A percentile compares a stretch with the other conserved stretches of the same genome.
phyloP scores from a whole-genome alignment of 2,329 filamentous ascomycete species.

The Arthrobotrys conoides region DNA sequence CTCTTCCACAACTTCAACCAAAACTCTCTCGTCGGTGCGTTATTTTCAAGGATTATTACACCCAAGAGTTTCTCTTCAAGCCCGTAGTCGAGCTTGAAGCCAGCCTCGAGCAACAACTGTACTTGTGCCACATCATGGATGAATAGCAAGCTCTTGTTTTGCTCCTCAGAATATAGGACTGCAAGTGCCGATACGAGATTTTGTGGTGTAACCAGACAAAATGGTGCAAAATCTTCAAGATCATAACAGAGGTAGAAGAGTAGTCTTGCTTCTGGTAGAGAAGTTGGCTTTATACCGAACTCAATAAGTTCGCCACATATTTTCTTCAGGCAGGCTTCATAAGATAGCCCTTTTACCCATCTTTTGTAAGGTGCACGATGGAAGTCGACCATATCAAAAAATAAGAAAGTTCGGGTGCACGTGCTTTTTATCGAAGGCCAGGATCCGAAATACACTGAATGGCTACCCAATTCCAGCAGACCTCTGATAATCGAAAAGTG shows the following conservation, averaged over 20 bases:
- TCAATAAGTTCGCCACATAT: background rate
- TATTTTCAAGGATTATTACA: background rate
- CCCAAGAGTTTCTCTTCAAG: background rate
- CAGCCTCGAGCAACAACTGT: background rate
- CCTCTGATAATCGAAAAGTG: background rate
- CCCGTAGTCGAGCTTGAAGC: background rate
- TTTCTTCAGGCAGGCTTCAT: background rate
- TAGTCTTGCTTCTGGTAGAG: background rate
- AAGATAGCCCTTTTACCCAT: no score
- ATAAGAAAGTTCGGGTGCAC: no score
- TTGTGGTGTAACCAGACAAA: background rate
- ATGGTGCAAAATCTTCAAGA: background rate
- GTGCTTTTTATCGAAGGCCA: no score
- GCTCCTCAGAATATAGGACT: background rate
- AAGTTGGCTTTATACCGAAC: background rate
- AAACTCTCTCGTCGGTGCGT: background rate
- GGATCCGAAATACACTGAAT: background rate
- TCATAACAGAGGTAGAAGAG: background rate
- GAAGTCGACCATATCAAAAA: no score
- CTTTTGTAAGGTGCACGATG: no score
- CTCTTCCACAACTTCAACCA: background rate
- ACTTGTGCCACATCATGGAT: background rate
- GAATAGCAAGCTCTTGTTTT: background rate
- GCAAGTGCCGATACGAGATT: background rate
- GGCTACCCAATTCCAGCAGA: background rate